phyloP scores from a whole-genome alignment of 2,329 filamentous ascomycete species.

The Phialocephala sp. region DNA sequence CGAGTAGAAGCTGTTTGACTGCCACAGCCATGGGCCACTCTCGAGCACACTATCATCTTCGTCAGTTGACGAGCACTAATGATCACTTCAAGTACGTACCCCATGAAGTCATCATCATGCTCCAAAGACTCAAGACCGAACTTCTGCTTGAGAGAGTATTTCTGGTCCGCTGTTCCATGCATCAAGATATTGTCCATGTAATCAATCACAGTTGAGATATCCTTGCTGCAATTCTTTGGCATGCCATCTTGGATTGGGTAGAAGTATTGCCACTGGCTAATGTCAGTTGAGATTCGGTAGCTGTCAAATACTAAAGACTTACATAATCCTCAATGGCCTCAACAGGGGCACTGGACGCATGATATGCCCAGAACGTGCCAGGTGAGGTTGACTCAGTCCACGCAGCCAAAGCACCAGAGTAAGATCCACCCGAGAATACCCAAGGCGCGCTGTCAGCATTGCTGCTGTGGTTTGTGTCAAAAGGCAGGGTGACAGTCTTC shows the following conservation, averaged over 20 bases:
- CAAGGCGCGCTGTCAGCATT: slow-evolving; percentile 60
- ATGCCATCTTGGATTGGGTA: slow-evolving; percentile 61
- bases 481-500: slow-evolving; percentile 57
- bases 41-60: slow-evolving; percentile 50
- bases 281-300: slow-evolving; percentile 12
- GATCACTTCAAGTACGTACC: slow-evolving; percentile 25
- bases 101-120: slow-evolving; percentile 47
- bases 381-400: slow-evolving; percentile 59
- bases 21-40: slow-evolving; percentile 64
- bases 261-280: slow-evolving; percentile 60
- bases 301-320: slow-evolving; percentile 15
- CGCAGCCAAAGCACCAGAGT: slow-evolving; percentile 60
- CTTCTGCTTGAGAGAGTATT: slow-evolving; percentile 53
- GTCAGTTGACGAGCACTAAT: not conserved
- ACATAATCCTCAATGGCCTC: slow-evolving; percentile 60
- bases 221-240: slow-evolving; percentile 61
- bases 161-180: slow-evolving; percentile 49
- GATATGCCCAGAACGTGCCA: slow-evolving; percentile 65
- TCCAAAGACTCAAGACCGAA: slow-evolving; percentile 58
- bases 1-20: slow-evolving; percentile 55
- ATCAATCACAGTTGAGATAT: slow-evolving; percentile 56
- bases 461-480: slow-evolving; percentile 53
- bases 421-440: slow-evolving; percentile 61
- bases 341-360: slow-evolving; percentile 60
- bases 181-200: slow-evolving; percentile 57